phyloP scores from a whole-genome alignment of 805 yeast species.

The Saccharomyces mikatae region DNA sequence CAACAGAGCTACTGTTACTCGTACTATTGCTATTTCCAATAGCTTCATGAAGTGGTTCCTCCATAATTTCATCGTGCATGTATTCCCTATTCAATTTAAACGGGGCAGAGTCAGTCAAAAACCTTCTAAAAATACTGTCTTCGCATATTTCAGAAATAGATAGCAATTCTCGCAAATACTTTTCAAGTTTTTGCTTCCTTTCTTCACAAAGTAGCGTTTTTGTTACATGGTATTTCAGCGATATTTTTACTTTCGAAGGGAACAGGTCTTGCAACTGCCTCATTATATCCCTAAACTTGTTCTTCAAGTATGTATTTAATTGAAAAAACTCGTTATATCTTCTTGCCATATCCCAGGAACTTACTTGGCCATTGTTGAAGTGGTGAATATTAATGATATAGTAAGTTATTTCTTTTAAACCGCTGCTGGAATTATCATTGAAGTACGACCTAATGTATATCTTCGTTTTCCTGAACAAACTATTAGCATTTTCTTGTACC shows the following conservation, averaged over 20 bases:
- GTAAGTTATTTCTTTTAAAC: constrained; percentile 53
- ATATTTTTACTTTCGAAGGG: constrained; percentile 46
- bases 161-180: constrained; percentile 51
- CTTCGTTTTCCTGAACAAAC: constrained; percentile 58
- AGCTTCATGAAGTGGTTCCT: neutral
- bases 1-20: constrained; percentile 2
- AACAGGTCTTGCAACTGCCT: constrained; percentile 40
- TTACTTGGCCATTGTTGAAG: constrained; percentile 41
- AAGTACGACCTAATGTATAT: constrained; percentile 44
- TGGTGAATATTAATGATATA: constrained; percentile 75
- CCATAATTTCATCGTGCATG: neutral
- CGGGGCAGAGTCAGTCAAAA: constrained; percentile 42
- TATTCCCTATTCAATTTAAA: constrained; percentile 6
- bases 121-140: constrained; percentile 62
- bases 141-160: constrained; percentile 63
- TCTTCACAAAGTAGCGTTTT: constrained; percentile 53
- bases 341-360: constrained; percentile 88
- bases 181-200: constrained; percentile 53
- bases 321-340: constrained; percentile 77
- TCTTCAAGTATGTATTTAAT: constrained; percentile 56
- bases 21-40: neutral
- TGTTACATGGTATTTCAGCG: constrained; percentile 56
- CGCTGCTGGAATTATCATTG: constrained; percentile 38
- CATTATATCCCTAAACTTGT: constrained; percentile 41
- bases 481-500: constrained; percentile 75